Evolutionary conservation across 805 yeast genomes (phyloP).

Genomic region (Schwanniomyces occidentalis): DNA sequence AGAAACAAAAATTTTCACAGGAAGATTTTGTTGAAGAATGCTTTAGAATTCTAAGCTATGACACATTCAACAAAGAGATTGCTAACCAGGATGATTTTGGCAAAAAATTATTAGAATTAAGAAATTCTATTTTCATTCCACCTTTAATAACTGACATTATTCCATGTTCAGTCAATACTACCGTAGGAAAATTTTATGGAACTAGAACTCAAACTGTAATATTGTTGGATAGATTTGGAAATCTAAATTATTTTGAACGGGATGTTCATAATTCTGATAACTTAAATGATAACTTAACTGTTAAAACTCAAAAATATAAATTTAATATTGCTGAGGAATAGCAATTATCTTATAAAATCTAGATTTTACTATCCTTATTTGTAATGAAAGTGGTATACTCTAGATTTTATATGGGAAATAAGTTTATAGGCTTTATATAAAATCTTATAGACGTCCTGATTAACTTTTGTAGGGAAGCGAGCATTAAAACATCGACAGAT

Average conservation of each 20-base stretch:
- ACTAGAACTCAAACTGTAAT: slow-evolving; percentile 86
- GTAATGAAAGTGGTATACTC: too few relatives aligned
- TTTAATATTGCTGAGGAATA: too few relatives aligned
- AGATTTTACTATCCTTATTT: too few relatives aligned
- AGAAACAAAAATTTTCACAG: slow-evolving; percentile 20
- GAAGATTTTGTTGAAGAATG: slow-evolving; percentile 49
- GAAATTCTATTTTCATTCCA: slow-evolving; percentile 70
- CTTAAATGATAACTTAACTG: too few relatives aligned
- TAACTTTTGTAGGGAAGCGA: too few relatives aligned
- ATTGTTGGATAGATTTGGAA: slow-evolving; percentile 52
- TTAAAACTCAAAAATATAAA: slow-evolving; percentile 1
- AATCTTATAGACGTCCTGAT: too few relatives aligned
- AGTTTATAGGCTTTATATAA: too few relatives aligned
- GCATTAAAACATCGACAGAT: too few relatives aligned
- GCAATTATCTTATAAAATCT: too few relatives aligned
- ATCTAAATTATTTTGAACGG: slow-evolving; percentile 60
- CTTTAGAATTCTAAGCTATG: slow-evolving; percentile 52
- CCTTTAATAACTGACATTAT: slow-evolving; percentile 43
- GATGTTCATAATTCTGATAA: slow-evolving; percentile 54
- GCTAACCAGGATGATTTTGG: slow-evolving; percentile 12
- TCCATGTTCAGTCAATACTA: slow-evolving; percentile 12
- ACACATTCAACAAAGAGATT: slow-evolving; percentile 32
- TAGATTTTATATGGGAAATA: too few relatives aligned
- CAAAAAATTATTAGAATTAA: slow-evolving; percentile 41
- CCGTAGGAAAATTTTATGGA: slow-evolving; percentile 66